Percentiles rank a stretch among this genome's conserved stretches.
phyloP scores from a whole-genome alignment of 352 stramenopile genomes.

The Saprolegnia parasitica region DNA sequence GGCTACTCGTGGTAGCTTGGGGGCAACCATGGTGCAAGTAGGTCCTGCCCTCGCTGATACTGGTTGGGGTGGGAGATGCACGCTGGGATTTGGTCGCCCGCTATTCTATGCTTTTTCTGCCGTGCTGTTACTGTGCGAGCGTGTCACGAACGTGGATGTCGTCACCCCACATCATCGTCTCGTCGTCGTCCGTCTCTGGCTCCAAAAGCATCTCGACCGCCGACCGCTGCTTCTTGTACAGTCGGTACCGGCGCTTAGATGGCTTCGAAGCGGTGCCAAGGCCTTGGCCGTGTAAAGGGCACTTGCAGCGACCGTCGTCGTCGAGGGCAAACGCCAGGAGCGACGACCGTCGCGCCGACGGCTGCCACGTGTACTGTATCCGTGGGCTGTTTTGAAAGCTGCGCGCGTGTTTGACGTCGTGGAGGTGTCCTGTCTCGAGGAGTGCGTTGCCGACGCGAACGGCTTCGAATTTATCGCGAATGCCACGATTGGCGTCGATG shows the following conservation, averaged over 20 bases:
- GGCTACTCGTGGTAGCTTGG: too few relatives aligned
- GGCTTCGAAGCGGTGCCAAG: neutral
- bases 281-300: too few relatives aligned
- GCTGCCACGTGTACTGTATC: neutral
- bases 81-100: too few relatives aligned
- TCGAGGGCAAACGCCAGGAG: neutral
- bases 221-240: too few relatives aligned
- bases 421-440: slow-evolving; percentile 37
- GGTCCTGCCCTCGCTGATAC: too few relatives aligned
- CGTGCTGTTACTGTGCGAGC: neutral
- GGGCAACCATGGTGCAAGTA: too few relatives aligned
- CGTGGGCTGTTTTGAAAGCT: slow-evolving; percentile 31
- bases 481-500: neutral
- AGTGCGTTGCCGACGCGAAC: slow-evolving; percentile 41
- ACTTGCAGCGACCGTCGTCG: neutral
- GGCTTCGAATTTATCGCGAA: slow-evolving; percentile 26
- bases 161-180: neutral
- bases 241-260: too few relatives aligned
- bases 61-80: too few relatives aligned
- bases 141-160: neutral
- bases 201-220: neutral
- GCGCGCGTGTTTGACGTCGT: slow-evolving; percentile 36
- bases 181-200: neutral
- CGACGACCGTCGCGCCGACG: neutral
- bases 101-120: too few relatives aligned